These are phyloP conservation scores for Cyclotella baltica DNA, from an alignment of 108 stramenopile species.

Conservation along the genomic window DNA sequence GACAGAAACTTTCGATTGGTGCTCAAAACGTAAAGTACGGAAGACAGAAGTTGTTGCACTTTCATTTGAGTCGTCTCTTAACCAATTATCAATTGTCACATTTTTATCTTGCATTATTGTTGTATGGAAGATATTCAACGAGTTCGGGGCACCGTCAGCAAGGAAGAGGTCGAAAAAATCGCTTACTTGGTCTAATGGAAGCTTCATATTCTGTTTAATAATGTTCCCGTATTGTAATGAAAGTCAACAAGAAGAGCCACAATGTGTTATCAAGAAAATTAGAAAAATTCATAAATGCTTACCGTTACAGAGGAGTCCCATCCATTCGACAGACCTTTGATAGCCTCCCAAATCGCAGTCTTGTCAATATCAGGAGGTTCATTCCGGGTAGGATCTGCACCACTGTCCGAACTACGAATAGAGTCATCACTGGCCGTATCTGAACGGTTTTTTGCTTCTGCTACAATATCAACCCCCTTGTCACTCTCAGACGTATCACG, in stretches of 20 bases:
- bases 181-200: slow-evolving; percentile 19
- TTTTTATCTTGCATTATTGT: slow-evolving; percentile 63
- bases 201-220: slow-evolving; percentile 15
- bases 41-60: slow-evolving; percentile 11
- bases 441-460: not conserved
- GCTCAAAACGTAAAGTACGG: slow-evolving; percentile 35
- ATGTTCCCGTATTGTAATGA: not conserved
- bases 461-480: not conserved
- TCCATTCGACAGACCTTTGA: slow-evolving; percentile 9
- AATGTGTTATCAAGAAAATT: not conserved
- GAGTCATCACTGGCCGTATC: not conserved
- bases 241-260: not conserved
- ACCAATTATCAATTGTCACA: slow-evolving; percentile 32
- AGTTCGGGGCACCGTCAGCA: slow-evolving; percentile 24
- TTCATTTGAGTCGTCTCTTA: slow-evolving; percentile 25
- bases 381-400: not conserved
- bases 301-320: slow-evolving; percentile 17
- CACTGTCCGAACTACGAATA: slow-evolving; percentile 4
- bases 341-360: slow-evolving; percentile 10
- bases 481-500: not conserved
- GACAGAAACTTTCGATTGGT: slow-evolving; percentile 23
- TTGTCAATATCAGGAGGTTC: not conserved
- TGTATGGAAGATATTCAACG: slow-evolving; percentile 28
- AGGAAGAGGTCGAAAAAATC: slow-evolving; percentile 42
- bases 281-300: not conserved